Evolutionary conservation across 257 asterid genomes (phyloP).

Genomic region (Orobanche coerulescens): DNA sequence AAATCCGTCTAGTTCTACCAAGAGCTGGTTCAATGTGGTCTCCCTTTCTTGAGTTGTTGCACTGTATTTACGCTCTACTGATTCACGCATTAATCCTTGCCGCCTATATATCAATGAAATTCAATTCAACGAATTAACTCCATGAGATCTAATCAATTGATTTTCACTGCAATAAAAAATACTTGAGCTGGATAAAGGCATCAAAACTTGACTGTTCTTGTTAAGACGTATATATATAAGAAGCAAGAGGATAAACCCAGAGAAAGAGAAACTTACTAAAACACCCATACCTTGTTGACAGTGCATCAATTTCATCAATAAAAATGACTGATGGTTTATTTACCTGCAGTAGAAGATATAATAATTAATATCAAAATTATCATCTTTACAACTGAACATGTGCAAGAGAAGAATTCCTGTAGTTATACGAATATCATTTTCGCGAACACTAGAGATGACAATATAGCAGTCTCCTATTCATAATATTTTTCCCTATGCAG

Average conservation of each 20-base stretch:
- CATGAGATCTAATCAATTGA: not conserved
- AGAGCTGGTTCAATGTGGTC: slow-evolving; percentile 92
- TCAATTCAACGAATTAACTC: not conserved
- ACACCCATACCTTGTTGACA: slow-evolving; percentile 77
- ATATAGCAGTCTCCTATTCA: not conserved
- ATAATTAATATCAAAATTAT: slow-evolving; percentile 8
- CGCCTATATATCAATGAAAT: slow-evolving; percentile 50
- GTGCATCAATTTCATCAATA: slow-evolving; percentile 96
- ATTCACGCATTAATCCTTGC: slow-evolving; percentile 60
- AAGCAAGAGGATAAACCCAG: not conserved
- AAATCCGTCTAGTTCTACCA: slow-evolving; percentile 95
- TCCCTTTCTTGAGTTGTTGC: slow-evolving; percentile 97
- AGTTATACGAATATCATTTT: slow-evolving; percentile 1
- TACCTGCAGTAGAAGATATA: slow-evolving; percentile 51
- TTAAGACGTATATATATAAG: not conserved
- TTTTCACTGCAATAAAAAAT: slow-evolving; percentile 5
- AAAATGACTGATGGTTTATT: slow-evolving; percentile 95
- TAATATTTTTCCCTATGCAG: not conserved
- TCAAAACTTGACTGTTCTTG: not conserved
- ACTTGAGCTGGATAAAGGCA: slow-evolving; percentile 7
- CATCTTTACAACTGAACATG: slow-evolving; percentile 5
- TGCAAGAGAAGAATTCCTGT: slow-evolving; percentile 2
- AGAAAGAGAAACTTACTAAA: slow-evolving; percentile 6
- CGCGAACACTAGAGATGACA: not conserved
- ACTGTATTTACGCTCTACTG: slow-evolving; percentile 47